Evolutionary conservation across 257 asterid species (phyloP), one percentile per base, ranked within the genome.

Genomic region (Penstemon davidsonii): DNA sequence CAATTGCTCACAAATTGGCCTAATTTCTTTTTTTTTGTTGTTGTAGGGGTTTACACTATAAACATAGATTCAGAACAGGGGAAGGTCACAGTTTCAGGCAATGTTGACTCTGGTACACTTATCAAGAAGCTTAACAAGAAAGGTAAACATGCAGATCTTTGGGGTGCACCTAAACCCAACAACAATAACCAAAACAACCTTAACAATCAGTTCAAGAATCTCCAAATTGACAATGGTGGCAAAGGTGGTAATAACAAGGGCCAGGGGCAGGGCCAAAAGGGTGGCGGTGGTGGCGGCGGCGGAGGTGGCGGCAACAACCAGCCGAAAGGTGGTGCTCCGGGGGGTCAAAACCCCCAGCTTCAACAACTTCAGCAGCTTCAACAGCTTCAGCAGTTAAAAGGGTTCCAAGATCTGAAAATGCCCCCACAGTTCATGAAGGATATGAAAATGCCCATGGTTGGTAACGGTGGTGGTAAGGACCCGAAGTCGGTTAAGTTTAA

Each of bases 51-150:
- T 64, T 94, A 91, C 80, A 91, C 83, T 19, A 84, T 72, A 1
- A 79, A 66, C 33, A 83, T 94, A 25, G 99, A 94, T 73, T 80
- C 99, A 45, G 97, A 94, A 57, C 83, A 76, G 43, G 97, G 96
- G 44, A 93, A 93, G 73, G 99, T 93, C 10, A 90, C 96, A 5
- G 91, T 93, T n/a, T 87, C 96, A 0, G 99, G 99, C 71, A 93
- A 84, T 80, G 79, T 88, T 13, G 96, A 88, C 80, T 76, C 97
- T 0, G 87, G 68, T 4, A 82, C 99, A 0, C 83, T 92, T 84
- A 88, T 90, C 74, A 90, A 88, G 86, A 90, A 92, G 86, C 92
- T 90, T 25, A 71, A 66, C 63, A 90, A 92, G 77, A 88, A 74
- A 15, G 97, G 97, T 4, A 92, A 92, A 68, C 87, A 79, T 73